Conservation (phyloP, 208 protist genomes). For the Crithidia fasciculata region DNA sequence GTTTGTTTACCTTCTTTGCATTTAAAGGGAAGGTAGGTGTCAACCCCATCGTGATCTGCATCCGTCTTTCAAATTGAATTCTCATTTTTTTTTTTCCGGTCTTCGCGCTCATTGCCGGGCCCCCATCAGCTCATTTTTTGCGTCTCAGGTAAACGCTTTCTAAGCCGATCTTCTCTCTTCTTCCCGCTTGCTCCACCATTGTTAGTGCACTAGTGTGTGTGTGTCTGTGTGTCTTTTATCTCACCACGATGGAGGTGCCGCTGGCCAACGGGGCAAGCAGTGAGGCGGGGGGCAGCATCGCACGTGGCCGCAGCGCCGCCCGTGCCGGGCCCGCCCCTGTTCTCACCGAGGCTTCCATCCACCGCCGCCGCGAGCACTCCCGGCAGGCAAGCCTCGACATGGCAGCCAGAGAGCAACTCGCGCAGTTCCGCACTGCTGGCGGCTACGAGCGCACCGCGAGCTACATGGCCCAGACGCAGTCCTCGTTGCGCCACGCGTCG, state of each 20-base stretch:
- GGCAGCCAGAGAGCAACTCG: not conserved
- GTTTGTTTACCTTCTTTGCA: no score
- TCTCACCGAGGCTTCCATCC: constrained; percentile 6
- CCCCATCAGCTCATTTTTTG: no score
- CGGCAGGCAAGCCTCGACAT: constrained; percentile 17
- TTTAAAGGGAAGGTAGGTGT: no score
- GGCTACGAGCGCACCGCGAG: constrained; percentile 11
- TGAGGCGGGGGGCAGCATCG: not conserved
- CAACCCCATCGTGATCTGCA: no score
- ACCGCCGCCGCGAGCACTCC: constrained; percentile 10
- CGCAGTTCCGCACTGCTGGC: not conserved
- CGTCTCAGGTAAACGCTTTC: no score
- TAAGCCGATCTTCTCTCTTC: no score
- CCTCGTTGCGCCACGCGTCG: constrained; percentile 18
- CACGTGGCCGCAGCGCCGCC: not conserved
- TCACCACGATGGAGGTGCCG: not conserved
- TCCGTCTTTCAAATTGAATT: no score
- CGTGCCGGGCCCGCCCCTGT: constrained; percentile 5
- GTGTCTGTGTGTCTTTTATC: no score
- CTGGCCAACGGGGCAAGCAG: not conserved
- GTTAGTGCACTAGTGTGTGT: no score
- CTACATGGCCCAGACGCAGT: constrained; percentile 21
- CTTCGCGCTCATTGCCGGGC: no score
- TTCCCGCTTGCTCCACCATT: no score
- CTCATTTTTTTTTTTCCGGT: no score